Percentiles rank a stretch among this genome's conserved stretches.
Conservation (phyloP, 495 filamentous ascomycete genomes). For the Daldinia caldariorum region DNA sequence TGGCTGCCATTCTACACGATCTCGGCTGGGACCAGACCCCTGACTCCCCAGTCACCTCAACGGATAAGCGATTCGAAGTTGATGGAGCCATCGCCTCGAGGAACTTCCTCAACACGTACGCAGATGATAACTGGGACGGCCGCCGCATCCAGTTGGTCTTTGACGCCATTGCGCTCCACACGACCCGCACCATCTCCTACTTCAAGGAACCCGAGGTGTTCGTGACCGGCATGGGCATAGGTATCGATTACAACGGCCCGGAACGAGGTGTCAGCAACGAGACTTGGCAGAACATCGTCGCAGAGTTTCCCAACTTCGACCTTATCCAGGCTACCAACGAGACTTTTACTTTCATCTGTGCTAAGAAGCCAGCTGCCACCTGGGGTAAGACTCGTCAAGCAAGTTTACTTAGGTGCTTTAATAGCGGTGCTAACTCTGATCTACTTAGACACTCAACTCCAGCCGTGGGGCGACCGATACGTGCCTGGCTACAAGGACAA, state of each 20-base stretch:
- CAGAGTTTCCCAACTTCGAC: conserved; percentile 47
- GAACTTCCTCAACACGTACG: conserved; percentile 48
- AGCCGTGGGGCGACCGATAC: conserved; percentile 42
- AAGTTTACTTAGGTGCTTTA: background rate
- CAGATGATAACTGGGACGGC: conserved; percentile 48
- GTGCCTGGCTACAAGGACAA: conserved; percentile 27
- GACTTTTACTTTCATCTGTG: conserved; percentile 49
- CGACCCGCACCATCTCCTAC: conserved; percentile 47
- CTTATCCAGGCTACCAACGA: conserved; percentile 49
- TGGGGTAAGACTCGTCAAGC: conserved; percentile 48
- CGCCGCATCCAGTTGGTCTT: conserved; percentile 56
- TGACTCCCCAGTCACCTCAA: conserved; percentile 40
- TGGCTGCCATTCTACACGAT: conserved; percentile 64
- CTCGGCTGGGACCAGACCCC: conserved; percentile 59
- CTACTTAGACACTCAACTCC: conserved; percentile 31
- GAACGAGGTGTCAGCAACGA: conserved; percentile 46
- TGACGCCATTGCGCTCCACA: conserved; percentile 57
- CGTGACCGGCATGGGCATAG: conserved; percentile 48
- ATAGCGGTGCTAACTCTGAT: conserved; percentile 29
- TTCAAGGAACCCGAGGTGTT: conserved; percentile 56
- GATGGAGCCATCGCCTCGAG: conserved; percentile 55
- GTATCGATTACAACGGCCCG: conserved; percentile 55
- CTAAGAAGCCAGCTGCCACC: conserved; percentile 51
- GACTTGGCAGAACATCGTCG: conserved; percentile 46
- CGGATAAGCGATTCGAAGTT: conserved; percentile 57